Conservation (phyloP, 495 filamentous ascomycete species). For the Aspergillus olivimuriae region DNA sequence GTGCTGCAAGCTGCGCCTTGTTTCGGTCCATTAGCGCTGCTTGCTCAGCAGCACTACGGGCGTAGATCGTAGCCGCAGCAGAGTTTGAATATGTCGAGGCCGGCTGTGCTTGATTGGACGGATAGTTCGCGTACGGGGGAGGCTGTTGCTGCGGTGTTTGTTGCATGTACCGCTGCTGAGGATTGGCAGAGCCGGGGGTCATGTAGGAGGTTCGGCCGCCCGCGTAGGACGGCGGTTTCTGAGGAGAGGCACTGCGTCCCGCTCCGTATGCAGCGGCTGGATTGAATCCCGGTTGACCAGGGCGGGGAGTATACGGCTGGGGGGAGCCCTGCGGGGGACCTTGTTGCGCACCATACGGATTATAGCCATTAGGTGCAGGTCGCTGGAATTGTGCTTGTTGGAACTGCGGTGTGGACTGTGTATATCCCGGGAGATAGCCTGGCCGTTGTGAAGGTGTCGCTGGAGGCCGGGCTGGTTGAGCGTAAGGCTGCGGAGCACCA, state of each 20-base stretch:
- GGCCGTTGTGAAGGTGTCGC: constrained; percentile 40
- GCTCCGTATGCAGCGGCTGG: constrained; percentile 27
- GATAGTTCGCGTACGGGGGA: constrained; percentile 20
- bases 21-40: constrained; percentile 39
- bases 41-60: constrained; percentile 42
- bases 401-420: constrained; percentile 32
- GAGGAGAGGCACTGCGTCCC: constrained; percentile 30
- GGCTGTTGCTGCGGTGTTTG: constrained; percentile 15
- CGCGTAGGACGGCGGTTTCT: constrained; percentile 24
- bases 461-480: constrained; percentile 32
- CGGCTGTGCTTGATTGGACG: constrained; percentile 20
- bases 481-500: constrained; percentile 26
- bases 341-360: constrained; percentile 25
- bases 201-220: constrained; percentile 21
- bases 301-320: constrained; percentile 35
- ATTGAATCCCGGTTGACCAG: constrained; percentile 36
- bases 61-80: constrained; percentile 34
- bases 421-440: constrained; percentile 28
- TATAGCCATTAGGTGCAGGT: constrained; percentile 36
- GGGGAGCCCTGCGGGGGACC: constrained; percentile 29
- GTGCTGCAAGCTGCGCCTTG: constrained; percentile 38
- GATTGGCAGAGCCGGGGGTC: constrained; percentile 16
- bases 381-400: constrained; percentile 37
- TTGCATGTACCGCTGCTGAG: constrained; percentile 25
- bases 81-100: constrained; percentile 35